Base-by-base conservation (phyloP, 495 filamentous ascomycete species). In the Cryomyces minteri region DNA sequence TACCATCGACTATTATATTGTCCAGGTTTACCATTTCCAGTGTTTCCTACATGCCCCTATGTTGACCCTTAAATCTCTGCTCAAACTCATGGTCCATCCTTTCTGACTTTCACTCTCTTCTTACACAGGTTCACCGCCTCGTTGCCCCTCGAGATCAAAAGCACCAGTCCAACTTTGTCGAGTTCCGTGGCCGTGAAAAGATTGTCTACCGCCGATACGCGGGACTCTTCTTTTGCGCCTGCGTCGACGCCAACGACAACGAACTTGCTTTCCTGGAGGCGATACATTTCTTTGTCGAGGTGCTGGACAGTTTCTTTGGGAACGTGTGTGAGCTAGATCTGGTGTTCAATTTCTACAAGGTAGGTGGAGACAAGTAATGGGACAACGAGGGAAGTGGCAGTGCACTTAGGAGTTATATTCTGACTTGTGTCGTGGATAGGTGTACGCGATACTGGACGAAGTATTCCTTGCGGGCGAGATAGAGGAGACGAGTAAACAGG, bases 271-370 rank as follows among this genome's bases (percentile, higher is more conserved):
- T 90, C 60, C 70, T 98, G 44, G 90, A 98, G 63, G 90, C 88
- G 0, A 94, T 98, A 60, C 90, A 98, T 69, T 96, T 98, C 68
- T 96, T 98, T 58, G 90, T 98, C 50, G 90, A 98, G 67, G 90
- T 98, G 50, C 70, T 98, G 56, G 90, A 98, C 72, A 73, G 82
- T 53, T 98, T 98, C 68, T 98, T 98, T 60, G 90, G 90, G 54
- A 98, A 98, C 62, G 90, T 98, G 44, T 98, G 90, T 66, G 90
- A 98, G 69, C 71, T 98, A 63, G 90, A 98, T 72, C 67, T 98
- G 65, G 92, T 98, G 50, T 98, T 98, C 66, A 96, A 95, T 64
- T 98, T 88, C 58, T 87, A 86, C 62, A 88, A 88, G 74, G 80
- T 80, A 44, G 5, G 61, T 60, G 31, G 18, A 29, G 39, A 32